A percentile compares a stretch with the other conserved stretches of the same genome.
Evolutionary conservation across 495 filamentous ascomycete genomes (phyloP).

Genomic region (Penicillium desertorum): DNA sequence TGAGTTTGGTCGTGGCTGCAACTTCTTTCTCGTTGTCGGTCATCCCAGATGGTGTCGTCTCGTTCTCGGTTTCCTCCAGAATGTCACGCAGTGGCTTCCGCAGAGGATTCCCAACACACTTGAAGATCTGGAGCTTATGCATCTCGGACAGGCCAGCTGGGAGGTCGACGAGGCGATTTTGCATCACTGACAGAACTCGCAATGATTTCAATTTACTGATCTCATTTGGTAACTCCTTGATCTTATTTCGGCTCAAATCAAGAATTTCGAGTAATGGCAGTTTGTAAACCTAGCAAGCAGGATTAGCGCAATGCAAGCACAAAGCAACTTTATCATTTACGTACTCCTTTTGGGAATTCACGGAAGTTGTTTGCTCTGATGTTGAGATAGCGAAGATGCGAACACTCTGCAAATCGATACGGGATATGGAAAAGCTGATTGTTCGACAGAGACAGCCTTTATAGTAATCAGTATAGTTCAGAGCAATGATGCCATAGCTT

Average conservation of each 20-base stretch:
- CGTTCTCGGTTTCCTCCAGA: slow-evolving; percentile 43
- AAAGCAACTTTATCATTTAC: slow-evolving; percentile 28
- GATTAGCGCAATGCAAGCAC: slow-evolving; percentile 17
- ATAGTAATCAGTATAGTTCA: slow-evolving; percentile 10
- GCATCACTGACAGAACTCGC: slow-evolving; percentile 75
- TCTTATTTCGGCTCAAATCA: slow-evolving; percentile 83
- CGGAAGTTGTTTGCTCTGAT: slow-evolving; percentile 81
- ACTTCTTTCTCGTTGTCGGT: slow-evolving; percentile 65
- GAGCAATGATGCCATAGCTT: background rate
- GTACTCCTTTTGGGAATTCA: slow-evolving; percentile 83
- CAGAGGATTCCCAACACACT: slow-evolving; percentile 83
- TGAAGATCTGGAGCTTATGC: slow-evolving; percentile 81
- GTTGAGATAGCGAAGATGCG: slow-evolving; percentile 90
- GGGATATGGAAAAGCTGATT: slow-evolving; percentile 82
- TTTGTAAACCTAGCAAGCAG: slow-evolving; percentile 64
- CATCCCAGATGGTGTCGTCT: slow-evolving; percentile 42
- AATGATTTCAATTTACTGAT: slow-evolving; percentile 74
- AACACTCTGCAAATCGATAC: slow-evolving; percentile 78
- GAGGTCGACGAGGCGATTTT: slow-evolving; percentile 80
- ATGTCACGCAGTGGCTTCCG: slow-evolving; percentile 46
- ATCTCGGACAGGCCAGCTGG: slow-evolving; percentile 84
- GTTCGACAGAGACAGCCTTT: slow-evolving; percentile 82
- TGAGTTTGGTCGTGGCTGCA: slow-evolving; percentile 68
- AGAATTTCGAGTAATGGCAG: slow-evolving; percentile 86
- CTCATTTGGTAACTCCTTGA: slow-evolving; percentile 72